Evolutionary conservation across 1,284 basidiomycete genomes (phyloP).

Genomic region (Rhodotorula sp.): DNA sequence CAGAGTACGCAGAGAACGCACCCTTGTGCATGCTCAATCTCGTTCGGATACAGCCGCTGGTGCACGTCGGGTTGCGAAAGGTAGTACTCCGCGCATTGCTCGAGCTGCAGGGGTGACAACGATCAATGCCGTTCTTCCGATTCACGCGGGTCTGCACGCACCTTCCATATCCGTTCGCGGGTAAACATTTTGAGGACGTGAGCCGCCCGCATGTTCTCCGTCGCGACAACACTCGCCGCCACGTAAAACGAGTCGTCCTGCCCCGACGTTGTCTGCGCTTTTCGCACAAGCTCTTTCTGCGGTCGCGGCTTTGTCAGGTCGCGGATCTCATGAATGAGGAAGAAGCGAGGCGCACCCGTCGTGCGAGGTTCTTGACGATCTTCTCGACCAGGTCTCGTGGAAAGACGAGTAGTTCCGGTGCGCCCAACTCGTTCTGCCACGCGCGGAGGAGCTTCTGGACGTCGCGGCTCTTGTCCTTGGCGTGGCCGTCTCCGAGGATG

Average conservation of each 20-base stretch:
- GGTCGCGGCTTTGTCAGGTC: too few species aligned
- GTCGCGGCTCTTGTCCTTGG: conserved; percentile 13
- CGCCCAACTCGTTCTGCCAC: conserved; percentile 38
- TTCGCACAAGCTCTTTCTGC: conserved; percentile 35
- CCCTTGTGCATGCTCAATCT: conserved; percentile 34
- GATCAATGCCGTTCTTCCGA: neutral
- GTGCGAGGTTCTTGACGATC: conserved; percentile 27
- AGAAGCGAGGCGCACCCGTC: conserved; percentile 16
- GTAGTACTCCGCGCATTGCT: conserved; percentile 38
- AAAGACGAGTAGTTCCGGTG: conserved; percentile 37
- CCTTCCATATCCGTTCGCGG: conserved; percentile 38
- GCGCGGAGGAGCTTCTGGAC: conserved; percentile 29
- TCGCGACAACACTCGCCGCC: conserved; percentile 29
- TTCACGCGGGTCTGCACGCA: neutral
- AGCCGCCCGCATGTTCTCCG: conserved; percentile 37
- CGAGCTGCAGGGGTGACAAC: conserved; percentile 17
- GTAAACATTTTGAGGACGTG: conserved; percentile 38
- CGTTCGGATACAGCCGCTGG: conserved; percentile 32
- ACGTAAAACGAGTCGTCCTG: conserved; percentile 34
- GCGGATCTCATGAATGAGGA: too few species aligned
- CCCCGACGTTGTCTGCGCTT: conserved; percentile 15
- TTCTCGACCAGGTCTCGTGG: conserved; percentile 31
- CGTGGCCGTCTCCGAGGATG: conserved; percentile 12
- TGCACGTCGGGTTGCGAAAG: conserved; percentile 20
- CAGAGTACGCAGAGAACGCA: neutral